Evolutionary conservation across 306 rosid species (phyloP).

Genomic region (Prunus mongolica): DNA sequence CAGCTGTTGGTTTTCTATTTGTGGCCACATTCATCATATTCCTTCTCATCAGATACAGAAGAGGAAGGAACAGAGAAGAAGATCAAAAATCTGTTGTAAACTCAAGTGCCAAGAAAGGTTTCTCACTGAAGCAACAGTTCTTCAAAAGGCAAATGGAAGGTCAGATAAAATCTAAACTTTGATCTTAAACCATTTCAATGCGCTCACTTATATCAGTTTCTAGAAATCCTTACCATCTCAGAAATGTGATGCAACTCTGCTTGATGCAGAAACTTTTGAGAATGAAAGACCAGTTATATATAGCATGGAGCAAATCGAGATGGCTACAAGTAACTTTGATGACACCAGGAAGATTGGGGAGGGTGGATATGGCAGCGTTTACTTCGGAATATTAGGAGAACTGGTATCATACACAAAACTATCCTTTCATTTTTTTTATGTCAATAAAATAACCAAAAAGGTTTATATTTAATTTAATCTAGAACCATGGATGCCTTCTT

Average conservation of each 20-base stretch:
- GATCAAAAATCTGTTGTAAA: neutral
- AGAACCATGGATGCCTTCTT: neutral
- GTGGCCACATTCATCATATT: neutral
- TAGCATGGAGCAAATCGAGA: conserved; percentile 12
- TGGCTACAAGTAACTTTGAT: conserved; percentile 8
- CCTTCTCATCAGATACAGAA: conserved; percentile 8
- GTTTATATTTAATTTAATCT: neutral
- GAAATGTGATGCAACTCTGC: neutral
- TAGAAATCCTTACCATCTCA: neutral
- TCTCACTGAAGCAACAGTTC: conserved; percentile 9
- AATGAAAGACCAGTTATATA: conserved; percentile 12
- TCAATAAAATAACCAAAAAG: neutral
- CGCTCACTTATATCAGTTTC: neutral
- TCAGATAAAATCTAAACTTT: neutral
- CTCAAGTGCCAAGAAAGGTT: neutral
- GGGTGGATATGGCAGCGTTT: conserved; percentile 18
- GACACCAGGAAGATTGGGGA: conserved; percentile 18
- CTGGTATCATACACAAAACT: neutral
- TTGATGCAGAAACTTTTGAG: conserved; percentile 18
- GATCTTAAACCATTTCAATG: neutral
- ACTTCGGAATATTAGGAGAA: conserved; percentile 11
- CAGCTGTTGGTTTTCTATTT: conserved; percentile 2
- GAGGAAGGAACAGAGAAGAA: neutral
- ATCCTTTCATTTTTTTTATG: neutral
- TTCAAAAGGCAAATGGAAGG: conserved; percentile 20